A percentile compares a stretch with the other conserved stretches of the same genome.
Conservation (phyloP, 495 filamentous ascomycete species). For the Xylaria castorea region DNA sequence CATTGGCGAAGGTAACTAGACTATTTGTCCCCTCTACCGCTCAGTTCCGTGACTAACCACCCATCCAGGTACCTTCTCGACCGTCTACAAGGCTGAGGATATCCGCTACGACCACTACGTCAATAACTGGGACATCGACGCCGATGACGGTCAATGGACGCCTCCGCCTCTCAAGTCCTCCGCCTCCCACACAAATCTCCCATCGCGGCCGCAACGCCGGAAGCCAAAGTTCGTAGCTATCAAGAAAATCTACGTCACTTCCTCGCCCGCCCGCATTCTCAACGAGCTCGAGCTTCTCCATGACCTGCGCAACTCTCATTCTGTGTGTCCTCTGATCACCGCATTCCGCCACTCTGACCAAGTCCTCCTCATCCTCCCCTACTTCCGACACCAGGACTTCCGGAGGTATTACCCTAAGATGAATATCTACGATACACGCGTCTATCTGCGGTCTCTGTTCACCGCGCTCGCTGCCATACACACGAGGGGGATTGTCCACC, state of each 20-base stretch:
- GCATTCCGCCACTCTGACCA: conserved; percentile 94
- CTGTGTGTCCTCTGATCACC: conserved; percentile 94
- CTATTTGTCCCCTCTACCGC: neutral
- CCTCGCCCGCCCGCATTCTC: conserved; percentile 87
- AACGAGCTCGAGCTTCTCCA: conserved; percentile 98
- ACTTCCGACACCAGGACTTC: conserved; percentile 95
- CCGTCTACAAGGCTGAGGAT: conserved; percentile 98
- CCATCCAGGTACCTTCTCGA: conserved; percentile 88
- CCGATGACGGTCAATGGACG: conserved; percentile 66
- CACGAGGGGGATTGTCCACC: conserved; percentile 81
- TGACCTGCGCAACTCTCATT: conserved; percentile 78
- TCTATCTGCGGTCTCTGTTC: conserved; percentile 91
- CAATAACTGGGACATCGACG: conserved; percentile 85
- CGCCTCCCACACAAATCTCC: conserved; percentile 31
- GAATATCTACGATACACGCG: conserved; percentile 78
- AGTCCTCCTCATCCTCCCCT: conserved; percentile 92
- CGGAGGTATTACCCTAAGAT: conserved; percentile 92
- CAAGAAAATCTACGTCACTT: conserved; percentile 99
- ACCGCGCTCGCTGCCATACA: conserved; percentile 85
- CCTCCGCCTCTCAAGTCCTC: conserved; percentile 58
- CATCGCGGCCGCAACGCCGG: conserved; percentile 39
- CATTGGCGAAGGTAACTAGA: conserved; percentile 83
- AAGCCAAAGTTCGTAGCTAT: conserved; percentile 85
- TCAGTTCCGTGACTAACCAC: neutral
- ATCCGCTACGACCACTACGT: conserved; percentile 81